Base-by-base conservation (phyloP, 75 land plant species). In the Cunninghamia lanceolata region DNA sequence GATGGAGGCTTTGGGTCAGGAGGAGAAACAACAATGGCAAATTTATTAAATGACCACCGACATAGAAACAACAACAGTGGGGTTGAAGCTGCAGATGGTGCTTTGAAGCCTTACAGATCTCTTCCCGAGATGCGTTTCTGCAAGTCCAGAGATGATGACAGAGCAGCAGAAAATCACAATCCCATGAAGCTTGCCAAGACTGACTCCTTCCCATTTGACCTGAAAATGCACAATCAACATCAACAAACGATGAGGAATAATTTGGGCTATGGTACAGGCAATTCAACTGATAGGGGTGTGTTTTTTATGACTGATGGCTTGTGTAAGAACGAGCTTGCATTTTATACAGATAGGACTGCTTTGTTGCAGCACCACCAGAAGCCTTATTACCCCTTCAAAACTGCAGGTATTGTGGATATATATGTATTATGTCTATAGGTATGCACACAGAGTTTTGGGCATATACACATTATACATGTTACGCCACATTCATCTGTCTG, bases 131-230 rank as follows among this genome's bases (percentile, higher is more conserved):
- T 87, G 89, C 88, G 87, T 68, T 82, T 87, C 39, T 14, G 81
- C 85, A 74, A 74, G 54, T 50, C 83, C 54, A 82, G 52, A 38
- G 43, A 54, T n/a, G 42, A 89, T 80, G 91, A 85, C 54, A 50
- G 43, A 32, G 34, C 28, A 40, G 45, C 80, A 77, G 80, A 40
- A 9, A 77, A 77, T 73, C 85, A 88, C 17, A 90, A 85, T n/a
- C 91, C 91, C 34, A 40, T 89, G 52, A 91, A 91, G 84, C 88
- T 91, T 46, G 88, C 91, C 71, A 88, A 91, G 30, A 89, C 91
- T 53, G 92, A 91, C 84, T 90, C 92, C 28, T 89, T 89, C 83
- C 88, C 88, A n/a, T 56, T 88, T 54, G 89, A 86, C 71, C 89
- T 90, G 88, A 84, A 89, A 81, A 87, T 45, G 85, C 82, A 63